phyloP scores from a whole-genome alignment of 305 asterid species.

The Galium porrigens region DNA sequence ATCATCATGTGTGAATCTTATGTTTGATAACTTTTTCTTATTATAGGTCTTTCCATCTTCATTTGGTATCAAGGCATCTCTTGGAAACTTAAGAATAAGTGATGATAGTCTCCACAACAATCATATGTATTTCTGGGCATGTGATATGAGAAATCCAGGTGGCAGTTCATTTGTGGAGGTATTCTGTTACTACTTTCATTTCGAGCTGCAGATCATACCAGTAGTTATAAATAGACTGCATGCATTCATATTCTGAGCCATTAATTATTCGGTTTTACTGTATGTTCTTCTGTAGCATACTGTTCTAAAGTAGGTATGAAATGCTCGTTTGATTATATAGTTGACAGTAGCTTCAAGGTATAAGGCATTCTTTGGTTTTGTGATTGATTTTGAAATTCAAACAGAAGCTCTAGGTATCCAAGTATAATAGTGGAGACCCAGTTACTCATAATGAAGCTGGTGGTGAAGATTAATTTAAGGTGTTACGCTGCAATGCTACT shows the following conservation, averaged over 20 bases:
- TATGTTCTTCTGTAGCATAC: not conserved
- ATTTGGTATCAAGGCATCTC: constrained; percentile 79
- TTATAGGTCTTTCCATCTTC: constrained; percentile 83
- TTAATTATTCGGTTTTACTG: not conserved
- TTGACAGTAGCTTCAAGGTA: not conserved
- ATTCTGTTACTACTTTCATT: constrained; percentile 10
- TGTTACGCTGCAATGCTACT: not conserved
- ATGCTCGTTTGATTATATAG: not conserved
- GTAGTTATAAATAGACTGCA: not conserved
- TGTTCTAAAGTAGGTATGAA: constrained; percentile 1
- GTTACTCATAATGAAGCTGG: not conserved
- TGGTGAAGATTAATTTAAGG: not conserved
- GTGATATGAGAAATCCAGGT: constrained; percentile 96
- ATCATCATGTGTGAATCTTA: not conserved
- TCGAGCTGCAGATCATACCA: not conserved
- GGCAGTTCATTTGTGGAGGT: constrained; percentile 97
- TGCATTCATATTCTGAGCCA: not conserved
- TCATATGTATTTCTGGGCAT: constrained; percentile 90
- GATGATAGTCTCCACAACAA: constrained; percentile 70
- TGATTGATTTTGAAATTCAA: not conserved
- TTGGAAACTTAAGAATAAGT: constrained; percentile 84
- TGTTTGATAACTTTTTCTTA: constrained; percentile 8
- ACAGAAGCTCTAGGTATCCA: not conserved
- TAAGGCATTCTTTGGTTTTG: not conserved
- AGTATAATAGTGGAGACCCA: not conserved